Evolutionary conservation across 23 red algal genomes (phyloP).

Genomic region (Cyanidioschyzon merolae): DNA sequence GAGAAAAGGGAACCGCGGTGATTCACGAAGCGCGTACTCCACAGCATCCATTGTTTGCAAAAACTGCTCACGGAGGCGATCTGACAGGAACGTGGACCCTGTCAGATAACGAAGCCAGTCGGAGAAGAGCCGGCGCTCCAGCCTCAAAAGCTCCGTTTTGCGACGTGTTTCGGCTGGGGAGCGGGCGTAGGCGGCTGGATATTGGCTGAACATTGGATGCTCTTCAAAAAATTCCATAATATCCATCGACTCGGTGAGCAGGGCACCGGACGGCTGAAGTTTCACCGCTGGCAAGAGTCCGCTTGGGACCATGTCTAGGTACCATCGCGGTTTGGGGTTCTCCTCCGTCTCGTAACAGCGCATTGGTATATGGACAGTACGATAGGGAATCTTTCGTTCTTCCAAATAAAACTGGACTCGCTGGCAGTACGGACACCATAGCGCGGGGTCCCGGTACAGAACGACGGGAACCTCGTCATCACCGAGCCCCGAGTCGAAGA

Average conservation of each 20-base stretch:
- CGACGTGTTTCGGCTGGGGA: conserved; percentile 44
- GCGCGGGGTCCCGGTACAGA: conserved; percentile 71
- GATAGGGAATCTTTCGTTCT: conserved; percentile 52
- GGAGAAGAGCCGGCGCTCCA: conserved; percentile 53
- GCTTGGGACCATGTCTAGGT: conserved; percentile 55
- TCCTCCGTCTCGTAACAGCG: conserved; percentile 57
- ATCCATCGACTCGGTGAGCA: conserved; percentile 72
- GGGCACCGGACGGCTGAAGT: conserved; percentile 2
- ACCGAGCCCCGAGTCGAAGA: conserved; percentile 27
- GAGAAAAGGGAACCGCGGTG: conserved; percentile 32
- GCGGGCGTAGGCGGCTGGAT: conserved; percentile 29
- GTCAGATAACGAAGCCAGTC: conserved; percentile 45
- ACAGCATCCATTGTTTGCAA: conserved; percentile 43
- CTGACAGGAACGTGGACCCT: conserved; percentile 19
- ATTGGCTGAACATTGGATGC: conserved; percentile 38
- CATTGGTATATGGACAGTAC: conserved; percentile 66
- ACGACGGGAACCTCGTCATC: conserved; percentile 50
- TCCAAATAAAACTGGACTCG: conserved; percentile 71
- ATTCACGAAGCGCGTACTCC: conserved; percentile 36
- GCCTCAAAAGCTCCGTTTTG: conserved; percentile 38
- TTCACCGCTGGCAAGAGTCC: conserved; percentile 67
- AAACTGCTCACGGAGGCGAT: conserved; percentile 19
- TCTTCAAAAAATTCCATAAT: conserved; percentile 66
- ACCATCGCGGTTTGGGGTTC: conserved; percentile 50
- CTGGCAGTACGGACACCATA: conserved; percentile 88